phyloP scores from a whole-genome alignment of 306 rosid genomes.

The Prunus kanzakura region DNA sequence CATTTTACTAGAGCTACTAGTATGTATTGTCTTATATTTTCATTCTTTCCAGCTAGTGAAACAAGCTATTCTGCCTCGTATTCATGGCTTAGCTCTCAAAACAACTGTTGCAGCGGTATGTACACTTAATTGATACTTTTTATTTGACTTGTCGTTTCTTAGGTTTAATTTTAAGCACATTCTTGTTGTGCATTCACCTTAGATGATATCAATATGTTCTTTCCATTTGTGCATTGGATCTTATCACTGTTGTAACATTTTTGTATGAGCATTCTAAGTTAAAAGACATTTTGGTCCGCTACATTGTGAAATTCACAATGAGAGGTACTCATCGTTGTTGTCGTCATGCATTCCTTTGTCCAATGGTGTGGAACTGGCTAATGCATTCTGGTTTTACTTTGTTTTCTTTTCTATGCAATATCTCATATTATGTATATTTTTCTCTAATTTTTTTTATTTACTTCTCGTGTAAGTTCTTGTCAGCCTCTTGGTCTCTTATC shows the following conservation, averaged over 20 bases:
- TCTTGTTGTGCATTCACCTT: neutral
- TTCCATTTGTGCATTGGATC: neutral
- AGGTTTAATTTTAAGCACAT: neutral
- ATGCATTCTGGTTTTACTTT: neutral
- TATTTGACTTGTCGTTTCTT: constrained; percentile 2
- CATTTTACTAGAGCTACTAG: constrained; percentile 18
- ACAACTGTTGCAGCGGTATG: constrained; percentile 98
- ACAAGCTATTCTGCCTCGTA: constrained; percentile 87
- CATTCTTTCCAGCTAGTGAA: constrained; percentile 67
- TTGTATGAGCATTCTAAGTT: neutral
- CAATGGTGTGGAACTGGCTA: neutral
- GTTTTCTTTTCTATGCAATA: neutral
- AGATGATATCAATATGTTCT: neutral
- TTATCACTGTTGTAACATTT: neutral
- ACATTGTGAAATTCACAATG: too few species aligned
- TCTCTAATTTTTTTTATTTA: neutral
- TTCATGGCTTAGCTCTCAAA: constrained; percentile 92
- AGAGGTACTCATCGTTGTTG: too few species aligned
- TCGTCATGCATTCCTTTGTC: too few species aligned
- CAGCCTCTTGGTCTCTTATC: neutral
- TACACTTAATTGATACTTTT: constrained; percentile 14
- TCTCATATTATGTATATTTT: neutral
- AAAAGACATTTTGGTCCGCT: too few species aligned
- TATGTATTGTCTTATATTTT: constrained; percentile 21
- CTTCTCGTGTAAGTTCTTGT: neutral